These are phyloP conservation scores for Puccinia horiana DNA, from an alignment of 1,284 basidiomycete species.

Conservation along the genomic window DNA sequence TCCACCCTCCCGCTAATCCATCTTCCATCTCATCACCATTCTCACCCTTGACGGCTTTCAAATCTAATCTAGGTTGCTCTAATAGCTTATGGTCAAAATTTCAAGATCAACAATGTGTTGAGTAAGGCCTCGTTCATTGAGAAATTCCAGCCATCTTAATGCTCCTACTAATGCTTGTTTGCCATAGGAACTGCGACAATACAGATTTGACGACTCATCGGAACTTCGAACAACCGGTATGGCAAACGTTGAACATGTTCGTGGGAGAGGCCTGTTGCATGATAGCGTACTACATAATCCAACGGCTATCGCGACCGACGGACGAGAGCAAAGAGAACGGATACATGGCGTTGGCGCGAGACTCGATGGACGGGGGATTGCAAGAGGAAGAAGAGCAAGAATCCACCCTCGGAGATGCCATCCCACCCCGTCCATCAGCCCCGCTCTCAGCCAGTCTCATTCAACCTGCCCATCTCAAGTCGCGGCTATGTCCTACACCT, in stretches of 20 bases:
- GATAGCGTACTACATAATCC: conserved; percentile 58
- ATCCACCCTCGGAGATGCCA: background rate
- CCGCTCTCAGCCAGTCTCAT: conserved; percentile 11
- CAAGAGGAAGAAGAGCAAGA: background rate
- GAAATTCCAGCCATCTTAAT: conserved; percentile 67
- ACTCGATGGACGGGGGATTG: conserved; percentile 7
- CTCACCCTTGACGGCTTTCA: background rate
- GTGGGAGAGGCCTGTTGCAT: conserved; percentile 61
- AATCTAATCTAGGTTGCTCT: conserved; percentile 26
- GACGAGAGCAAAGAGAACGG: background rate
- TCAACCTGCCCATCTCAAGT: conserved; percentile 58
- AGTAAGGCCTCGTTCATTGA: conserved; percentile 64
- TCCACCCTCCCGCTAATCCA: background rate
- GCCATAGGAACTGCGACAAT: conserved; percentile 15
- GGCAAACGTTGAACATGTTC: conserved; percentile 92
- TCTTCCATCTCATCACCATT: background rate
- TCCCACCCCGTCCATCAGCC: background rate
- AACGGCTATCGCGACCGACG: conserved; percentile 53
- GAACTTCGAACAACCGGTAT: conserved; percentile 63
- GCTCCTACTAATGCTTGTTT: conserved; percentile 46
- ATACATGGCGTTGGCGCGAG: background rate
- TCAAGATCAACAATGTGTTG: conserved; percentile 91
- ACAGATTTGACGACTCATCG: conserved; percentile 31
- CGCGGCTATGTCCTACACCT: background rate
- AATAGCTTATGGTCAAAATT: conserved; percentile 47